Evolutionary conservation across 805 yeast genomes (phyloP), one percentile per base, ranked within the genome.

Genomic region (Clavispora santaluciae): DNA sequence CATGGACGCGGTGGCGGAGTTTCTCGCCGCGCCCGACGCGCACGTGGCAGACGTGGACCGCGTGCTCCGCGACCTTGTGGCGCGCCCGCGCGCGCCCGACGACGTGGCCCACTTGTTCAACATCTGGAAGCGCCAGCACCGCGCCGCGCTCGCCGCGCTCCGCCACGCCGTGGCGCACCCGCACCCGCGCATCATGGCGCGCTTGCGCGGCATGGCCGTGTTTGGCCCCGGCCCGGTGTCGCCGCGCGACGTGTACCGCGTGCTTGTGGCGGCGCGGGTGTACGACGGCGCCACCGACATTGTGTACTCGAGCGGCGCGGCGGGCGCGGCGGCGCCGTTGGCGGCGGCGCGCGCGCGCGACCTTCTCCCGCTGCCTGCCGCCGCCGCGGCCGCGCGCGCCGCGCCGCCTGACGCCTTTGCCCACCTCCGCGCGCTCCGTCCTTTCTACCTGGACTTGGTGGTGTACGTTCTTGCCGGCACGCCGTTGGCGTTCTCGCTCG

Each of bases 161-260:
- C 64, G 64, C 44, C 57, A 53, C 28, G 54, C 53, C 5, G 40
- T 60, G 1, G 44, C 63, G 8, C 66, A 63, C 41, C 73, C 73
- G 1, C 70, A 66, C 44, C 51, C 56, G 2, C 22, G 39, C 15
- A 22, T 57, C 18, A 21, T 36, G 37, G 30, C 30, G 18, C 30
- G 30, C 11, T n/a, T 15, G 30, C 9, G n/a, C 5, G 33, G 31
- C 11, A 42, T 33, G 44, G 40, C 37, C 20, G 39, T 34, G 5
- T 28, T 42, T 9, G 36, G 31, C 5, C n/a, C 35, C 20, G 8
- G 23, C 45, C 12, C 13, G 41, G 15, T 31, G 40, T 3, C 41
- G 57, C 1, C 37, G 35, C 7, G 37, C 31, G 7, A 35, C 18
- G 17, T 5, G 41, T 26, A 26, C 30, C 30, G 6, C 5, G n/a